phyloP scores from a whole-genome alignment of 805 yeast species.

The Suhomyces sp. region DNA sequence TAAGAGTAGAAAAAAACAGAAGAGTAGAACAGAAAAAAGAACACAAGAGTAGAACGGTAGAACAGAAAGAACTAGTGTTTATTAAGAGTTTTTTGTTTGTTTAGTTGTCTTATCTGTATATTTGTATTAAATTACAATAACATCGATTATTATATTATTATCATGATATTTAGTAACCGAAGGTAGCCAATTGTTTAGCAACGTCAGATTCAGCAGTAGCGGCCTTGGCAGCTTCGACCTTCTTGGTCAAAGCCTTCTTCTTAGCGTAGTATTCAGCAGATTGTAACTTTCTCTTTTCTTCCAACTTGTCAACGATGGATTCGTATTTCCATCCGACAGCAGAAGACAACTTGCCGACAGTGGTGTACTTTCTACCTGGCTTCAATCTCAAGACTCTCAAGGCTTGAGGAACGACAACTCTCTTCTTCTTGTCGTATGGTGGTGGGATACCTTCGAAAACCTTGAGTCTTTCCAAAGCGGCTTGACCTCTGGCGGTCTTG shows the following conservation, averaged over 20 bases:
- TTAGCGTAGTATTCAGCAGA: constrained; percentile 98
- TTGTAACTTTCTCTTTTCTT: constrained; percentile 99
- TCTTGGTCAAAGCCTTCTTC: constrained; percentile 95
- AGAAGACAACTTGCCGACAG: constrained; percentile 92
- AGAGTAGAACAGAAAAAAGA: too few relatives aligned
- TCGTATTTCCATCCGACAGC: constrained; percentile 99
- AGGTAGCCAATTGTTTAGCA: constrained; percentile 89
- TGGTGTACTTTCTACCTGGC: constrained; percentile 99
- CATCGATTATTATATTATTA: constrained; percentile 4
- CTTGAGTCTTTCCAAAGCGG: constrained; percentile 98
- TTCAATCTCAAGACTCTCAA: constrained; percentile 97
- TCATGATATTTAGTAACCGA: constrained; percentile 77
- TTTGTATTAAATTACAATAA: constrained; percentile 6
- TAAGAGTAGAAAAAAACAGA: too few relatives aligned
- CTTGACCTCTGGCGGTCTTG: constrained; percentile 99
- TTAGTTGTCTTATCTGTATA: constrained; percentile 1
- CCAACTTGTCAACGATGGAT: constrained; percentile 94
- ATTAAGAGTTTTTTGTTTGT: too few relatives aligned
- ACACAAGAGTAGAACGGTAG: too few relatives aligned
- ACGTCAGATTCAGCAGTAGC: constrained; percentile 87
- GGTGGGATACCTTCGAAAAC: constrained; percentile 99
- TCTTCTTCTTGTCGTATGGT: constrained; percentile 99
- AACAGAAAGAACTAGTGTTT: too few relatives aligned
- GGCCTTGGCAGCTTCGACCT: constrained; percentile 82
- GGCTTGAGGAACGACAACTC: constrained; percentile 99